Percentiles rank a stretch among this genome's conserved stretches.
phyloP scores from a whole-genome alignment of 73 alveolate species.

The Paramecium biaurelia region DNA sequence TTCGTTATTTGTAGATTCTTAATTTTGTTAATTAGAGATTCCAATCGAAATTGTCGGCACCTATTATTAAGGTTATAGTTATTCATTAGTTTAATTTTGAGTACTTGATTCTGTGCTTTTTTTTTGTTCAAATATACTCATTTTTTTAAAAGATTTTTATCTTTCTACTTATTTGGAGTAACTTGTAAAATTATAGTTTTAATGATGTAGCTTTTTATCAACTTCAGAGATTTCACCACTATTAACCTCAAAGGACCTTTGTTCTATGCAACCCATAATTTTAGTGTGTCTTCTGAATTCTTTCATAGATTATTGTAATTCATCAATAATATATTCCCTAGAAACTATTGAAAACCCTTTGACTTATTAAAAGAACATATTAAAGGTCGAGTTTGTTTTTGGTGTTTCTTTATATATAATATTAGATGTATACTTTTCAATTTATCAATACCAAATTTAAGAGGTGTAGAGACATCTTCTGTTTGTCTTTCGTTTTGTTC shows the following conservation, averaged over 20 bases:
- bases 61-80: not conserved
- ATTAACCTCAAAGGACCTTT: not conserved
- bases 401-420: not conserved
- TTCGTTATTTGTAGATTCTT: not conserved
- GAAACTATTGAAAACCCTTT: not conserved
- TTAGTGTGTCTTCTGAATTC: slow-evolving; percentile 15
- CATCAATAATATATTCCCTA: not conserved
- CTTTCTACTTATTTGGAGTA: not conserved
- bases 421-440: not conserved
- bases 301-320: not conserved
- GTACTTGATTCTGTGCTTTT: not conserved
- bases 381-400: not conserved
- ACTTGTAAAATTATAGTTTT: not conserved
- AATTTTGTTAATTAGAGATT: not conserved
- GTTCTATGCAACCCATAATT: not conserved
- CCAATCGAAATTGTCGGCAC: not conserved
- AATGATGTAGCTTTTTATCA: slow-evolving; percentile 3
- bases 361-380: not conserved
- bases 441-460: not conserved
- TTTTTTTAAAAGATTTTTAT: slow-evolving; percentile 20
- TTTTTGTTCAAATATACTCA: slow-evolving; percentile 43
- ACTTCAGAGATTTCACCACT: slow-evolving; percentile 28
- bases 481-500: not conserved
- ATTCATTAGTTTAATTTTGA: not conserved
- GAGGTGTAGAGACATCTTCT: not conserved